Percentiles rank a stretch among this genome's conserved stretches.
phyloP scores from a whole-genome alignment of 1,284 basidiomycete genomes.

The Rhodotorula glutinis region DNA sequence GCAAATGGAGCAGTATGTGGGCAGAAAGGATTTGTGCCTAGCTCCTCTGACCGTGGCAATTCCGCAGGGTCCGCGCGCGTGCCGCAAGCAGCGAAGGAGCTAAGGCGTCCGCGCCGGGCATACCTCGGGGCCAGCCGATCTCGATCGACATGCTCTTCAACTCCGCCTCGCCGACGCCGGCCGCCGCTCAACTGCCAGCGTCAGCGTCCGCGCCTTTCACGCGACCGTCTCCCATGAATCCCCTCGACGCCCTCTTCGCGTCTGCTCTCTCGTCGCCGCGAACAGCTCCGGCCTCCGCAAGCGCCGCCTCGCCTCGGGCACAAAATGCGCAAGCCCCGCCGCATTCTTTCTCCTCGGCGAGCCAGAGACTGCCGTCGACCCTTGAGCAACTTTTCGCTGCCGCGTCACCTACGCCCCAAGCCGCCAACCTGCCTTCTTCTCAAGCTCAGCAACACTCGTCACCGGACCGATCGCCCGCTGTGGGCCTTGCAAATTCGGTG shows the following conservation, averaged over 20 bases:
- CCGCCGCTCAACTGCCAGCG: neutral
- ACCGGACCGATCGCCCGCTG: neutral
- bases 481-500: neutral
- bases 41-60: rapidly evolving
- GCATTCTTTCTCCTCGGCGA: neutral
- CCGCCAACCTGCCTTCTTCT: constrained; percentile 31
- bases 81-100: neutral
- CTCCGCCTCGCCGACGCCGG: constrained; percentile 15
- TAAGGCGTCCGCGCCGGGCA: constrained; percentile 48
- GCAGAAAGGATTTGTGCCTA: neutral
- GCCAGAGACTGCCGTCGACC: neutral
- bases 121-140: constrained; percentile 45
- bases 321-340: neutral
- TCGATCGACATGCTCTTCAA: constrained; percentile 44
- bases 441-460: constrained; percentile 8
- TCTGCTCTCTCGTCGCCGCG: neutral
- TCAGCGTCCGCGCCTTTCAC: neutral
- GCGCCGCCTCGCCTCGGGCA: neutral
- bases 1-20: constrained; percentile 44
- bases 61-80: neutral
- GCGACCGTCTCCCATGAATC: neutral
- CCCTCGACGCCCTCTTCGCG: constrained; percentile 24
- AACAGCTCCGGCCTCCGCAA: neutral
- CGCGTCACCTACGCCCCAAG: constrained; percentile 16
- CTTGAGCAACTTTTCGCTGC: constrained; percentile 31